Evolutionary conservation across 2,329 filamentous ascomycete species (phyloP).

Genomic region (Leptographium flavum): DNA sequence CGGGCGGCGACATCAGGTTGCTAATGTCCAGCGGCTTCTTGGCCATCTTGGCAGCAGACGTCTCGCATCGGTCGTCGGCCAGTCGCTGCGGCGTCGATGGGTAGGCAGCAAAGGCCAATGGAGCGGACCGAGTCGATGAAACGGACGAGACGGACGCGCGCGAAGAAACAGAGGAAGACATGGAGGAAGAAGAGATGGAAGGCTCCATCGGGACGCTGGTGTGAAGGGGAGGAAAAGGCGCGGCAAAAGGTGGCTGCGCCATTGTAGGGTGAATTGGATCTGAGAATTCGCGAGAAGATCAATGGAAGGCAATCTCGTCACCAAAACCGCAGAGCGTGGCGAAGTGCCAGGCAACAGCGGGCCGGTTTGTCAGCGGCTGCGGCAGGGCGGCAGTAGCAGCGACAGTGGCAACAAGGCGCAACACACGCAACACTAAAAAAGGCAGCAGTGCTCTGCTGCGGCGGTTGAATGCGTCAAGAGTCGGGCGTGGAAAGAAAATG

Average conservation of each 20-base stretch:
- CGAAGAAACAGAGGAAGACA: slow-evolving; percentile 2
- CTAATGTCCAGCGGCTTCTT: slow-evolving; percentile 33
- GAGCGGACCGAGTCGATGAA: not conserved
- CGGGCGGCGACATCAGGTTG: slow-evolving; percentile 49
- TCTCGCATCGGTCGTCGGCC: not conserved
- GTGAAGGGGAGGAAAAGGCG: not conserved
- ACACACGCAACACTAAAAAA: not conserved
- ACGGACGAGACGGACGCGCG: not conserved
- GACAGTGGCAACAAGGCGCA: no score
- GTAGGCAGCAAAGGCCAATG: not conserved
- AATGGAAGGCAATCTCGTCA: not conserved
- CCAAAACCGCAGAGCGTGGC: slow-evolving; percentile 3
- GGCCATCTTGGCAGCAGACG: not conserved
- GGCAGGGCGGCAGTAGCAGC: no score
- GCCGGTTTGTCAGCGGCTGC: slow-evolving; percentile 4
- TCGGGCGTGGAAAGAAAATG: no score
- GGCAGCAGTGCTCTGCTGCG: no score
- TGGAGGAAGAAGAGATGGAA: slow-evolving; percentile 6
- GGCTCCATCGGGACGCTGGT: slow-evolving; percentile 8
- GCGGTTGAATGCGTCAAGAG: no score
- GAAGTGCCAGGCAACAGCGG: slow-evolving; percentile 9
- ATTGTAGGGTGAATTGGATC: not conserved
- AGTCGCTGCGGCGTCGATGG: slow-evolving; percentile 1
- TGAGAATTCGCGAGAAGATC: not conserved
- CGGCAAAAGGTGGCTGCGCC: not conserved